Conservation (phyloP, 2,329 filamentous ascomycete species). For the Fusarium hostae region DNA sequence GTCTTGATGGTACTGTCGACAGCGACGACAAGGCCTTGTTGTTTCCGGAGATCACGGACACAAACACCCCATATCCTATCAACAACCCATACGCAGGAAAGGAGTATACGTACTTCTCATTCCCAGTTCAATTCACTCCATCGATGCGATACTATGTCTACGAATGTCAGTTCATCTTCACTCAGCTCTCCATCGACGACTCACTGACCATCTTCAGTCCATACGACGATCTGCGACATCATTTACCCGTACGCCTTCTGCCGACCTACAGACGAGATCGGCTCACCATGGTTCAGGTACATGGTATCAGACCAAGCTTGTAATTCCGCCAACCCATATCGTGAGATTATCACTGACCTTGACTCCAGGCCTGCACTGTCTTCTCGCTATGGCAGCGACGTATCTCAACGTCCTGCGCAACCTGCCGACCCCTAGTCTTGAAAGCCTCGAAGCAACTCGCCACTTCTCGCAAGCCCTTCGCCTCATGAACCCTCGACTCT, state of each 20-base stretch:
- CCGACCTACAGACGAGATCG: slow-evolving; percentile 14
- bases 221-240: slow-evolving; percentile 22
- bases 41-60: slow-evolving; percentile 25
- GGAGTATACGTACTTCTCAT: slow-evolving; percentile 36
- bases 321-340: neutral
- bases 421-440: slow-evolving; percentile 13
- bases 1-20: neutral
- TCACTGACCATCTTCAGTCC: slow-evolving; percentile 16
- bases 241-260: slow-evolving; percentile 36
- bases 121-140: slow-evolving; percentile 34
- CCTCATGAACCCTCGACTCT: slow-evolving; percentile 28
- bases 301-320: slow-evolving; percentile 37
- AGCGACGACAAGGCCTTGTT: slow-evolving; percentile 2
- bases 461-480: slow-evolving; percentile 37
- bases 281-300: slow-evolving; percentile 30
- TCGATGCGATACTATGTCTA: slow-evolving; percentile 36
- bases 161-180: slow-evolving; percentile 23
- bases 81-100: slow-evolving; percentile 23
- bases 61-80: neutral
- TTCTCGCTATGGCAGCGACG: slow-evolving; percentile 37
- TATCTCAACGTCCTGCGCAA: slow-evolving; percentile 30
- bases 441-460: slow-evolving; percentile 36
- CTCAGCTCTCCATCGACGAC: neutral
- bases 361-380: slow-evolving; percentile 31
- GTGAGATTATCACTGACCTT: neutral